phyloP scores from a whole-genome alignment of 495 filamentous ascomycete species.

The Podospora anserina region DNA sequence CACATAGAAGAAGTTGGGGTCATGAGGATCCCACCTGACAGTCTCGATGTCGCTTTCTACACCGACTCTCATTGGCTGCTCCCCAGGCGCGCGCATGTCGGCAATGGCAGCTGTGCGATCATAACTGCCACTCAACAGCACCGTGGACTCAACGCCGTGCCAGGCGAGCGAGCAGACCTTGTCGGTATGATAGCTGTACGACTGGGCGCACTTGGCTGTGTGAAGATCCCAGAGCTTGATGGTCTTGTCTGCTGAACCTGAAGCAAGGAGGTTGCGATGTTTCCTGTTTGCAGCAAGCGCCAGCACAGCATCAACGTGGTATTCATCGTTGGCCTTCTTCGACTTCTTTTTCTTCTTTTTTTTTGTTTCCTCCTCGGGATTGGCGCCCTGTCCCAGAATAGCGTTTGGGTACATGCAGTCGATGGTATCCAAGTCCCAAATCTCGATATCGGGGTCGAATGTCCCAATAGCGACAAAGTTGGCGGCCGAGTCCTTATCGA shows the following conservation, averaged over 20 bases:
- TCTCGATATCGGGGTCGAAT: conserved; percentile 97
- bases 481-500: conserved; percentile 56
- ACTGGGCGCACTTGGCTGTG: conserved; percentile 87
- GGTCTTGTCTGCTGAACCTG: conserved; percentile 91
- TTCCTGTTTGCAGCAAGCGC: conserved; percentile 86
- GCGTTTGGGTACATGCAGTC: conserved; percentile 98
- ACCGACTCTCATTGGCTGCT: conserved; percentile 73
- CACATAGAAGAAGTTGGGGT: conserved; percentile 89
- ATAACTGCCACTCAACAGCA: conserved; percentile 88
- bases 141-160: conserved; percentile 82
- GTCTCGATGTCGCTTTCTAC: conserved; percentile 94
- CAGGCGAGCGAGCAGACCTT: conserved; percentile 95
- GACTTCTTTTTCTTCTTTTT: conserved; percentile 82
- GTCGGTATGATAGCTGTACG: conserved; percentile 86
- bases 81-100: conserved; percentile 88
- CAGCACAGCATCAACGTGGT: conserved; percentile 91
- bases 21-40: conserved; percentile 88
- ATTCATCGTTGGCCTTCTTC: conserved; percentile 82
- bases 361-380: conserved; percentile 53
- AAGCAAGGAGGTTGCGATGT: conserved; percentile 93
- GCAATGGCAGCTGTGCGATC: conserved; percentile 87
- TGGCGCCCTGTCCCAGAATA: conserved; percentile 83
- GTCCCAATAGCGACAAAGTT: conserved; percentile 96
- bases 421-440: conserved; percentile 94
- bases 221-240: conserved; percentile 97